Evolutionary conservation across 2,329 filamentous ascomycete species (phyloP).

Genomic region (Trichoderma koningii): DNA sequence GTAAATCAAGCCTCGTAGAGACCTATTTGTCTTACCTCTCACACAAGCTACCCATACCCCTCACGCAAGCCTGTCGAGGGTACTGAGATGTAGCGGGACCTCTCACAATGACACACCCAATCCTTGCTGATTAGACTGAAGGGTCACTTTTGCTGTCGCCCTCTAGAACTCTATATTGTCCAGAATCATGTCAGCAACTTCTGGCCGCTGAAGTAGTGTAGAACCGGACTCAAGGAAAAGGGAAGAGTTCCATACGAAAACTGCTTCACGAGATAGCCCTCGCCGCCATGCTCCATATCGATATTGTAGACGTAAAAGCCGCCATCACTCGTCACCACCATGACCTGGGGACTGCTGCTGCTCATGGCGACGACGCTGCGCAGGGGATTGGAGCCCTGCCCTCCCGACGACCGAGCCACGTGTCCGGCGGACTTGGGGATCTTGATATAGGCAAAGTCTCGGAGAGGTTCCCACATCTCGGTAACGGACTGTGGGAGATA

Average conservation of each 20-base stretch:
- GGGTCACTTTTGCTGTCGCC: constrained; percentile 57
- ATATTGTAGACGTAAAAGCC: constrained; percentile 95
- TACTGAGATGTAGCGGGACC: background rate
- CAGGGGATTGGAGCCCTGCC: constrained; percentile 54
- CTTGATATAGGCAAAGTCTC: constrained; percentile 97
- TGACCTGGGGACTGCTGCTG: constrained; percentile 89
- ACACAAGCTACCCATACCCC: background rate
- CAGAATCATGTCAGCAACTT: background rate
- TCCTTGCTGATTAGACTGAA: constrained; percentile 45
- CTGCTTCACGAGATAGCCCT: constrained; percentile 87
- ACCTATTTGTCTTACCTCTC: background rate
- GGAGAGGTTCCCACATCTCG: constrained; percentile 94
- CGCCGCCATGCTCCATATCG: constrained; percentile 90
- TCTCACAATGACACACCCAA: constrained; percentile 26
- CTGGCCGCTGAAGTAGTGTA: background rate
- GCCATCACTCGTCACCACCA: constrained; percentile 96
- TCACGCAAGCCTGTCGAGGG: background rate
- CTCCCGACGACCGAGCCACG: constrained; percentile 35
- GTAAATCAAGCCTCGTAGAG: background rate
- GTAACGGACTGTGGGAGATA: constrained; percentile 93
- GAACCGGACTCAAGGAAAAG: background rate
- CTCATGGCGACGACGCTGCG: constrained; percentile 97
- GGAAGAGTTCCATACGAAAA: constrained; percentile 70
- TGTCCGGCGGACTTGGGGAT: constrained; percentile 64
- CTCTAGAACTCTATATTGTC: constrained; percentile 51